phyloP scores from a whole-genome alignment of 169 alveolate genomes.

The Cryptosporidium felis region DNA sequence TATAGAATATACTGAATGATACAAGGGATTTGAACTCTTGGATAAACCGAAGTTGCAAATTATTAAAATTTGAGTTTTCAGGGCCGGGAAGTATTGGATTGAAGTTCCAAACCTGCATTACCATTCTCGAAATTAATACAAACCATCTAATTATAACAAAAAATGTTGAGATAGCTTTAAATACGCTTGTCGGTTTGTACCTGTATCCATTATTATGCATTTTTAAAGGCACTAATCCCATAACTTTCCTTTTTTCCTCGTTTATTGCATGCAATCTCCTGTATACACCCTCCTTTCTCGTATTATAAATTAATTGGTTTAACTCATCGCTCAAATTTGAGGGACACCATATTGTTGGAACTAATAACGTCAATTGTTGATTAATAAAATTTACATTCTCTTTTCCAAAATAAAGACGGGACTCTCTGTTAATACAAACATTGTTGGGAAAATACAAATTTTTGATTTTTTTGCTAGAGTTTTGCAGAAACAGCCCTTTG shows the following conservation, averaged over 20 bases:
- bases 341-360: slow-evolving; percentile 5
- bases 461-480: background rate
- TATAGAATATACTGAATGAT: slow-evolving; percentile 55
- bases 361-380: background rate
- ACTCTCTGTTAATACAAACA: slow-evolving; percentile 28
- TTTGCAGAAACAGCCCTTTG: background rate
- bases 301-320: background rate
- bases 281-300: background rate
- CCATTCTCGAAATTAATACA: slow-evolving; percentile 44
- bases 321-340: slow-evolving; percentile 3
- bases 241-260: background rate
- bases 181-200: slow-evolving; percentile 30
- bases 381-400: background rate
- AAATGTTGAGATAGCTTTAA: slow-evolving; percentile 5
- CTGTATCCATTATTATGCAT: slow-evolving; percentile 24
- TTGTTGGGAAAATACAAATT: background rate
- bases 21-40: slow-evolving; percentile 30
- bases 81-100: background rate
- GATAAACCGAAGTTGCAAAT: slow-evolving; percentile 15
- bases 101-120: slow-evolving; percentile 26
- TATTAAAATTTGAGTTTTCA: slow-evolving; percentile 5
- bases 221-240: background rate
- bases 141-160: slow-evolving; percentile 60
- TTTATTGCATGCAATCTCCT: background rate
- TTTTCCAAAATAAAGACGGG: slow-evolving; percentile 1